Base-by-base conservation (phyloP, 805 yeast species). In the Lipomyces orientalis region DNA sequence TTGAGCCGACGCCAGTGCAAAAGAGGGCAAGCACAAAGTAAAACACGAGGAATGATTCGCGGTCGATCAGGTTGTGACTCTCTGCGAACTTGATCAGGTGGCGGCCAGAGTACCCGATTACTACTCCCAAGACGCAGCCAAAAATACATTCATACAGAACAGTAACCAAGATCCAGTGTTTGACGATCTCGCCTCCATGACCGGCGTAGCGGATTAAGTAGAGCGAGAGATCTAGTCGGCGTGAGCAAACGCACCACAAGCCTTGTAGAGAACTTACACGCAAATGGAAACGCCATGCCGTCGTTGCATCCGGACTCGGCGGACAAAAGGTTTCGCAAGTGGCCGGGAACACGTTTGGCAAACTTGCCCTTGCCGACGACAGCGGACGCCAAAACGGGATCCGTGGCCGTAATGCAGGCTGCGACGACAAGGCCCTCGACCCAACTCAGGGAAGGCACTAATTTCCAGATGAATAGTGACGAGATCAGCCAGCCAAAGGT, bases 251-350 rank as follows among this genome's bases (percentile, higher is more conserved):
- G 16, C 16, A 19, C 12, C 1, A 34, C 4, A 29, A n/a, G 35
- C 35, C 33, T 34, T 19, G 25, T 2, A 54, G 57, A 25, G 16
- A 12, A 65, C 69, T 10, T 49, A 65, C 69, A 83, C 33, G 91
- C 90, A 76, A 93, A 93, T 0, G 98, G 98, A 75, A 91, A 93
- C 0, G 97, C 97, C 95, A 93, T 89, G 56, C 98, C 98, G 76
- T 93, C 98, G 78, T 93, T 93, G 76, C 97, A 90, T 2, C 93
- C 96, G 0, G 94, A 89, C 74, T 91, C 97, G 0, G 97, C 97
- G 37, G 93, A 86, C 33, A 93, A 81, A 58, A 93, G 79, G 75
- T 92, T 90, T 73, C 97, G 83, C 79, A 93, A 82, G 79, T 93
- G 97, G n/a, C 96, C 97, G 0, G 97, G 97, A 19, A 93, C 97